phyloP scores from a whole-genome alignment of 2,329 filamentous ascomycete genomes.

The Colletotrichum echinochloae region DNA sequence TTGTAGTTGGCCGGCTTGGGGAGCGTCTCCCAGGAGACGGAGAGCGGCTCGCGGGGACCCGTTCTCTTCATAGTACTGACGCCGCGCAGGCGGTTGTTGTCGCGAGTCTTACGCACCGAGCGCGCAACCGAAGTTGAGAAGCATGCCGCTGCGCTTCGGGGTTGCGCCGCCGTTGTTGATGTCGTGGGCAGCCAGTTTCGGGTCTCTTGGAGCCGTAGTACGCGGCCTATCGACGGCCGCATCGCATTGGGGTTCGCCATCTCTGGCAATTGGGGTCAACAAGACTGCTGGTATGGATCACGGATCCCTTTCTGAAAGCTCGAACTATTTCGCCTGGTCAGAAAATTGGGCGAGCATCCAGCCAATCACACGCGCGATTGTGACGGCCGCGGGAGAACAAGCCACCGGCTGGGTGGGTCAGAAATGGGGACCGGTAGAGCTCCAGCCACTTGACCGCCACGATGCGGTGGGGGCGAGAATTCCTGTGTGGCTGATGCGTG shows the following conservation, averaged over 20 bases:
- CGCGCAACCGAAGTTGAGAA: conserved; percentile 69
- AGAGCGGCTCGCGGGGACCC: conserved; percentile 79
- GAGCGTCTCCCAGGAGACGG: conserved; percentile 77
- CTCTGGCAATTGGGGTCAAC: conserved; percentile 34
- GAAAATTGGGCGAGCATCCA: conserved; percentile 26
- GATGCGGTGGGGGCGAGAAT: not conserved
- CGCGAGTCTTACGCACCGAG: conserved; percentile 68
- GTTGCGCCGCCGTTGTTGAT: conserved; percentile 3
- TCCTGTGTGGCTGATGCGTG: not conserved
- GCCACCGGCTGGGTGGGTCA: conserved; percentile 14
- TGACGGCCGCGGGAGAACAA: conserved; percentile 34
- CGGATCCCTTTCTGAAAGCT: conserved; percentile 28
- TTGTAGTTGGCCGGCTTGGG: conserved; percentile 78
- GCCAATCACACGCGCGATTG: conserved; percentile 24
- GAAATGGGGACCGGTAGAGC: not conserved
- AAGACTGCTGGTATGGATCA: conserved; percentile 27
- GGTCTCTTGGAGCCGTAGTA: conserved; percentile 42
- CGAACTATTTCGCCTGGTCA: conserved; percentile 34
- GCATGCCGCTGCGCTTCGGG: conserved; percentile 42
- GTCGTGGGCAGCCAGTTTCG: conserved; percentile 24
- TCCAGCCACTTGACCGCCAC: not conserved
- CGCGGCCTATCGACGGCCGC: conserved; percentile 48
- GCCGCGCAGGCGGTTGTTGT: conserved; percentile 84
- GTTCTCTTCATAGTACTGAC: conserved; percentile 84
- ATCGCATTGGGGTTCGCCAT: conserved; percentile 49